Evolutionary conservation across 768 basidiomycete species (phyloP), one percentile per base, ranked within the genome.

Genomic region (Tricholomella constricta): DNA sequence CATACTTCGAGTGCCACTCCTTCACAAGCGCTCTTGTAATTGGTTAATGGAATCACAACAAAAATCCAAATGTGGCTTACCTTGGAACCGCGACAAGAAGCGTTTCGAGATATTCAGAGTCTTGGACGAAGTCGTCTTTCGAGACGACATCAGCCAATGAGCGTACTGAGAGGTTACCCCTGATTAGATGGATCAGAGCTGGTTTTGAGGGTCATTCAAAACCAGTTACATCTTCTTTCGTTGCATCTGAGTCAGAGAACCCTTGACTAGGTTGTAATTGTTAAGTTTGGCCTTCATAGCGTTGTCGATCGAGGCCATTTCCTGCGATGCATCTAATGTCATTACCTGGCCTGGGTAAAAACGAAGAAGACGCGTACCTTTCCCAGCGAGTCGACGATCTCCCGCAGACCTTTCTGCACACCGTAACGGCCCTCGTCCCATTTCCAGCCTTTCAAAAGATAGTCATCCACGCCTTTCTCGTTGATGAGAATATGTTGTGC

Each of bases 341-440:
- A 29, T 14, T 48, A 45, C 45, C 48, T 52, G 25, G 49, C 54
- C 26, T 15, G 27, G 43, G 38, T 43, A 31, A 29, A 6, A 35
- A 41, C 19, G 46, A 46, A 22, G 25, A 42, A 20, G 47, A 42
- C 5, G 62, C 75, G 57, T 68, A 91, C 95, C 83, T 91, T 94
- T 73, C 80, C 85, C 63, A 99, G 75, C 40, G 80, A 77, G 59
- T 98, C 95, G 15, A 93, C 81, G 56, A 96, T 82, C 49, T 98
- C 97, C 43, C 79, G 78, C 34, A 98, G 77, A 55, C 89, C 82
- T 60, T 85, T 83, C 65, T 94, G 89, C 20, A 85, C 78, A 43
- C 89, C 88, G 72, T 95, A 99, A 57, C 96, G 83, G 19, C 91
- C 86, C 63, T 88, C 86, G 64, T 98, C 95, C 97, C 97, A 99